Evolutionary conservation across 805 yeast genomes (phyloP).

Genomic region (Candida dajiaensis): DNA sequence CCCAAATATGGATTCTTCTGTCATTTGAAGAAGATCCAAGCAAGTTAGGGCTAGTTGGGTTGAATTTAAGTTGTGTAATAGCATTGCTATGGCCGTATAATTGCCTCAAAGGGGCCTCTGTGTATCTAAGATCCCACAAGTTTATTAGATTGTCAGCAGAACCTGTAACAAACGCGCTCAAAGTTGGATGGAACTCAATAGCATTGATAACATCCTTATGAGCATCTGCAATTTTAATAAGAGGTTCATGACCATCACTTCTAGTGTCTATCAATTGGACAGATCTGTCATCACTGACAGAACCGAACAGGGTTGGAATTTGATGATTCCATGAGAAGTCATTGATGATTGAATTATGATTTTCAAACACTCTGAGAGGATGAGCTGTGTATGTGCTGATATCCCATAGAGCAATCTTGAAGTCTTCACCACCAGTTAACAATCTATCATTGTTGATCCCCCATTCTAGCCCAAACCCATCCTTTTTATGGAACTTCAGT

Average conservation of each 20-base stretch:
- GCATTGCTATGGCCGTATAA: constrained; percentile 61
- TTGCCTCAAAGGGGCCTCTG: constrained; percentile 51
- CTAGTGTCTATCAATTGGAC: constrained; percentile 60
- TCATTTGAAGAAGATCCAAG: constrained; percentile 61
- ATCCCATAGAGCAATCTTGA: constrained; percentile 70
- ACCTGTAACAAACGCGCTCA: constrained; percentile 61
- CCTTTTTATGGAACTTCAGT: constrained; percentile 51
- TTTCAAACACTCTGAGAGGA: constrained; percentile 42
- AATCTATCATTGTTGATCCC: constrained; percentile 39
- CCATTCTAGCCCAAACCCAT: constrained; percentile 76
- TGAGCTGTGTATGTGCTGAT: constrained; percentile 27
- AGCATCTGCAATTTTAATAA: constrained; percentile 39
- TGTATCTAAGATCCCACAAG: constrained; percentile 70
- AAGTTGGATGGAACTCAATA: constrained; percentile 55
- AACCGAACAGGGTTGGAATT: constrained; percentile 47
- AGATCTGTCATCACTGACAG: constrained; percentile 64
- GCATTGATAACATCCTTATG: constrained; percentile 63
- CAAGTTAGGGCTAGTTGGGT: constrained; percentile 40
- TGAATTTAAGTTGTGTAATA: constrained; percentile 52
- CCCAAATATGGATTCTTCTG: constrained; percentile 72
- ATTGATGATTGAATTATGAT: constrained; percentile 54
- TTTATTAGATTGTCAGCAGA: constrained; percentile 71
- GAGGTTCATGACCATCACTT: constrained; percentile 27
- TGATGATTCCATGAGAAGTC: constrained; percentile 55
- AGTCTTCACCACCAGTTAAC: constrained; percentile 62